phyloP scores from a whole-genome alignment of 2,329 filamentous ascomycete genomes.

The Metarhizium rileyi region DNA sequence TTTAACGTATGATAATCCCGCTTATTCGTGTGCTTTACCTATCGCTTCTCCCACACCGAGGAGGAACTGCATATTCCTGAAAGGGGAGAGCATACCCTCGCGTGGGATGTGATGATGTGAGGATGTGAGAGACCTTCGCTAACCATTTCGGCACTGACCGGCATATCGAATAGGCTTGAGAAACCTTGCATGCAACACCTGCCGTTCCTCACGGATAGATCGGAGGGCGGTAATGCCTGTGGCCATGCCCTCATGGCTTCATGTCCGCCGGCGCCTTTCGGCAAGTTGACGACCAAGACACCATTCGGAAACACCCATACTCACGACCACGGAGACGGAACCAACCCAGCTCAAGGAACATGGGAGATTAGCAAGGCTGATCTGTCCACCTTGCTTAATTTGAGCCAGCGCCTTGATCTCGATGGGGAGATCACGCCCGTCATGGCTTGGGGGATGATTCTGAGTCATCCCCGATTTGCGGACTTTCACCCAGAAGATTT shows the following conservation, averaged over 20 bases:
- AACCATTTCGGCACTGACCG: conserved; percentile 30
- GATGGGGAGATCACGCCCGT: conserved; percentile 90
- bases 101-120: too few relatives aligned
- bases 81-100: conserved; percentile 9
- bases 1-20: conserved; percentile 64
- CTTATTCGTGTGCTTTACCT: conserved; percentile 53
- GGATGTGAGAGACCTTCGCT: conserved; percentile 23
- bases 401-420: conserved; percentile 73
- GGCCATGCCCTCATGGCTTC: conserved; percentile 92
- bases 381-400: conserved; percentile 70
- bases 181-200: conserved; percentile 89
- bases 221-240: conserved; percentile 55
- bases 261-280: conserved; percentile 62
- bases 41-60: conserved; percentile 51
- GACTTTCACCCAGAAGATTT: conserved; percentile 63
- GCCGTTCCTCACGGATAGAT: conserved; percentile 62
- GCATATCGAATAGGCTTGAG: conserved; percentile 59
- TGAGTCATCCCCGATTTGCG: conserved; percentile 58
- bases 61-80: conserved; percentile 3
- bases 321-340: conserved; percentile 18
- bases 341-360: conserved; percentile 52
- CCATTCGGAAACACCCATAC: conserved; percentile 41
- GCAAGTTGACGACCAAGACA: conserved; percentile 37
- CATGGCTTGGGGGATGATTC: conserved; percentile 83
- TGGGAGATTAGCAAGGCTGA: conserved; percentile 71